phyloP scores from a whole-genome alignment of 495 filamentous ascomycete species.

The Chaetomium cochliodes region DNA sequence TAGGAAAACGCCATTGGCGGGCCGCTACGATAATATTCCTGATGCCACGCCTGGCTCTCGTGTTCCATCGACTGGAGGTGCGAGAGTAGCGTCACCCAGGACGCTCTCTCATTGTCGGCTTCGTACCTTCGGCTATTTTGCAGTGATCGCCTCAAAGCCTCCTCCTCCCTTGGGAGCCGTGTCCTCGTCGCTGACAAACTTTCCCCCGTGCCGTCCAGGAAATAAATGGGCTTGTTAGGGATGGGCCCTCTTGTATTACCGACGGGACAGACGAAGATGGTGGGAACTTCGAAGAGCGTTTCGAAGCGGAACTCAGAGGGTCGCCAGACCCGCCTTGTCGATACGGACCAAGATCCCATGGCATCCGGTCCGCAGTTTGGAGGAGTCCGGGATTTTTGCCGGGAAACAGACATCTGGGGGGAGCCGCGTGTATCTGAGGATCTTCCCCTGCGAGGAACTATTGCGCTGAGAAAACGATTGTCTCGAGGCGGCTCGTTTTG shows the following conservation, averaged over 20 bases:
- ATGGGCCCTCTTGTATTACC: constrained; percentile 44
- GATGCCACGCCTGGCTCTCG: constrained; percentile 44
- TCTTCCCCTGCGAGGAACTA: constrained; percentile 2
- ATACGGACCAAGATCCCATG: constrained; percentile 44
- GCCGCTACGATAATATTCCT: constrained; percentile 25
- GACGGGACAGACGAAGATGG: constrained; percentile 48
- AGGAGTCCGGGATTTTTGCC: not conserved
- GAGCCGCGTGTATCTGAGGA: not conserved
- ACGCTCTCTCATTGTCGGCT: constrained; percentile 50
- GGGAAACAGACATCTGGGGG: not conserved
- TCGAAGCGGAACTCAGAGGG: constrained; percentile 40
- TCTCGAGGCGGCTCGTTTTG: not conserved
- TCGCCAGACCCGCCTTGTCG: constrained; percentile 40
- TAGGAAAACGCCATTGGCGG: constrained; percentile 9
- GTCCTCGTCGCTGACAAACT: constrained; percentile 40
- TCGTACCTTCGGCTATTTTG: constrained; percentile 34
- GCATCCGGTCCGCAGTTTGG: constrained; percentile 43
- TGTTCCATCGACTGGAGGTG: constrained; percentile 48
- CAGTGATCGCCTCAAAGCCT: constrained; percentile 12
- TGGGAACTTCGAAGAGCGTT: constrained; percentile 48
- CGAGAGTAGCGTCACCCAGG: constrained; percentile 47
- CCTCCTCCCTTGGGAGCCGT: constrained; percentile 26
- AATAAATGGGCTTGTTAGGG: constrained; percentile 34
- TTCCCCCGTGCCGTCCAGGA: constrained; percentile 41
- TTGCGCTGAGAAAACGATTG: constrained; percentile 3